phyloP scores from a whole-genome alignment of 176 grass and related monocot genomes.

The Paspalum notatum region DNA sequence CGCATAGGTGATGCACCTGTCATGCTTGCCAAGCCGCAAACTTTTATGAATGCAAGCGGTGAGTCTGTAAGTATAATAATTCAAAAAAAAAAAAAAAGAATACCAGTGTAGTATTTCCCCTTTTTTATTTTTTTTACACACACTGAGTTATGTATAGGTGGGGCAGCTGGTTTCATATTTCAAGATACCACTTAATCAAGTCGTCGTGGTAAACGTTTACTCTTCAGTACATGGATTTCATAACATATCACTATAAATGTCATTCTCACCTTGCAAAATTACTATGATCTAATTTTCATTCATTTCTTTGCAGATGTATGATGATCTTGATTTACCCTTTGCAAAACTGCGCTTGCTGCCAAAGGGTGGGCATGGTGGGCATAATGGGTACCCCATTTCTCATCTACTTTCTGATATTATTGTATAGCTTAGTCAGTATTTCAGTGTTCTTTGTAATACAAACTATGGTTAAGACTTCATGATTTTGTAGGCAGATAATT shows the following conservation, averaged over 20 bases:
- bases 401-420: not conserved
- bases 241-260: not conserved
- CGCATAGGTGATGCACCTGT: slow-evolving; percentile 69
- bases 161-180: slow-evolving; percentile 87
- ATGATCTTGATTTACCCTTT: slow-evolving; percentile 92
- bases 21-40: slow-evolving; percentile 94
- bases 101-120: slow-evolving; percentile 7
- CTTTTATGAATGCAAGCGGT: slow-evolving; percentile 99
- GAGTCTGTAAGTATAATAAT: slow-evolving; percentile 94
- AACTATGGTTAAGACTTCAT: slow-evolving; percentile 19
- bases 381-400: slow-evolving; percentile 78
- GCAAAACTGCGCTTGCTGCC: slow-evolving; percentile 87
- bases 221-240: not conserved
- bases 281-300: not conserved
- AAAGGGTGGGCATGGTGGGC: slow-evolving; percentile 92
- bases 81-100: slow-evolving; percentile 19
- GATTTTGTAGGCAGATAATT: not conserved
- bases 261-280: not conserved
- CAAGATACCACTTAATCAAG: slow-evolving; percentile 94
- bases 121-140: slow-evolving; percentile 23
- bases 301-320: slow-evolving; percentile 77
- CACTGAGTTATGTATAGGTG: slow-evolving; percentile 57
- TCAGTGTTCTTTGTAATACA: slow-evolving; percentile 9
- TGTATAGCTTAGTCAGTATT: slow-evolving; percentile 6
- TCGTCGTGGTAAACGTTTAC: slow-evolving; percentile 65